Percentiles rank a stretch among this genome's conserved stretches.
These are phyloP conservation scores for Hypholoma fasciculare DNA, from an alignment of 768 basidiomycete genomes.

Conservation along the genomic window DNA sequence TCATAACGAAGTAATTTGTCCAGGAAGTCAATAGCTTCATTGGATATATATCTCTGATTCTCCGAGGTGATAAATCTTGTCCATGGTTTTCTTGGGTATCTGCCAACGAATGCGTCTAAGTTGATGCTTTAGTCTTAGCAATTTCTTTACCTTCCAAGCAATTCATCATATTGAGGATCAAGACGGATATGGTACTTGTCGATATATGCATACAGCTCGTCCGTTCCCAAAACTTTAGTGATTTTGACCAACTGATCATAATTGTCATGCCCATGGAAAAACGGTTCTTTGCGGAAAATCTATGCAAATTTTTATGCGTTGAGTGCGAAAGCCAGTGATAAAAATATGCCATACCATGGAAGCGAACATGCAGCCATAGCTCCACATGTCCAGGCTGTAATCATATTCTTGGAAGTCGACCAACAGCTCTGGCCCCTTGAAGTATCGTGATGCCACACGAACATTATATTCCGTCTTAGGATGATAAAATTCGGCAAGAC, in stretches of 20 bases:
- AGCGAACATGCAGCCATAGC: slow-evolving; percentile 98
- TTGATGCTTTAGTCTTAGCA: neutral
- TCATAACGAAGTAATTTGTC: slow-evolving; percentile 96
- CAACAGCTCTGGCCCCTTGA: slow-evolving; percentile 95
- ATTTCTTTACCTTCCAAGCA: slow-evolving; percentile 70
- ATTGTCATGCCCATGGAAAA: slow-evolving; percentile 99
- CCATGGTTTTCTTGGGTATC: slow-evolving; percentile 95
- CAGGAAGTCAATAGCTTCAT: slow-evolving; percentile 94
- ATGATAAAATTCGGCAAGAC: slow-evolving; percentile 97
- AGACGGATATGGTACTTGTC: slow-evolving; percentile 96
- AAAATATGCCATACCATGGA: slow-evolving; percentile 73
- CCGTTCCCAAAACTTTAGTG: slow-evolving; percentile 95
- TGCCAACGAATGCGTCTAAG: slow-evolving; percentile 26
- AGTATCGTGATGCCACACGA: slow-evolving; percentile 95
- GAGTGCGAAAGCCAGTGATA: slow-evolving; percentile 1
- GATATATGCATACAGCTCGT: slow-evolving; percentile 89
- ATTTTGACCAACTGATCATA: slow-evolving; percentile 99
- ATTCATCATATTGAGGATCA: slow-evolving; percentile 94
- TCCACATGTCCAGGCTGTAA: slow-evolving; percentile 98
- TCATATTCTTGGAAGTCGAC: slow-evolving; percentile 99
- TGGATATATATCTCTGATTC: slow-evolving; percentile 95
- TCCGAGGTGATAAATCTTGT: slow-evolving; percentile 92
- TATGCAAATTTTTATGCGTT: slow-evolving; percentile 28
- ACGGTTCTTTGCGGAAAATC: slow-evolving; percentile 99
- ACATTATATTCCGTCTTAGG: slow-evolving; percentile 98